phyloP scores from a whole-genome alignment of 2,329 filamentous ascomycete genomes.

The Pseudogymnoascus destructans region DNA sequence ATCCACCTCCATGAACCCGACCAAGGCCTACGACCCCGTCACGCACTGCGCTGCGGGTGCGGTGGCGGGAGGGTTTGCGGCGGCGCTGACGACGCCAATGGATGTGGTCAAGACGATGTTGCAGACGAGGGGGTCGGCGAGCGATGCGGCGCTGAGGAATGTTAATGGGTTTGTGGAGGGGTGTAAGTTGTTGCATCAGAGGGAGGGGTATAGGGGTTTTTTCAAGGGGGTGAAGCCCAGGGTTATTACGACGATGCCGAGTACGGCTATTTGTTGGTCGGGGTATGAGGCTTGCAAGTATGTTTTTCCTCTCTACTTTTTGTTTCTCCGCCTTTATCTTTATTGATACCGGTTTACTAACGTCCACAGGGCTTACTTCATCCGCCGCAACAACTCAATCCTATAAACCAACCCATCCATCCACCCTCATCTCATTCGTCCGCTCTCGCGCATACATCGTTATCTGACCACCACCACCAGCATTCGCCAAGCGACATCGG shows the following conservation, averaged over 20 bases:
- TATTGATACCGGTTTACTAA: constrained; percentile 11
- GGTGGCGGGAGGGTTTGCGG: constrained; percentile 83
- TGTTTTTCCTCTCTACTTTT: constrained; percentile 23
- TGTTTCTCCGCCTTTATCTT: not conserved
- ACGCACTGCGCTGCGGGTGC: constrained; percentile 91
- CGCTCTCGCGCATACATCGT: not conserved
- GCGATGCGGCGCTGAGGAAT: constrained; percentile 52
- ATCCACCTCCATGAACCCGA: constrained; percentile 83
- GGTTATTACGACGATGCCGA: constrained; percentile 93
- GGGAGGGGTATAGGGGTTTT: constrained; percentile 78
- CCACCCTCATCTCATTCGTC: too few relatives aligned
- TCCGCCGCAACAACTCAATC: constrained; percentile 36
- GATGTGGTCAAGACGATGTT: constrained; percentile 97
- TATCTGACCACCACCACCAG: not conserved
- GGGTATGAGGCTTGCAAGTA: constrained; percentile 58
- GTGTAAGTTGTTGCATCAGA: constrained; percentile 36
- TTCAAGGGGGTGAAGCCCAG: constrained; percentile 85
- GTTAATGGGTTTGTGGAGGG: constrained; percentile 25
- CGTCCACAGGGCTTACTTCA: constrained; percentile 42
- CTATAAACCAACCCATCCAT: constrained; percentile 16
- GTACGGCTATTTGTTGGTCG: constrained; percentile 98
- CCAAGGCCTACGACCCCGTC: constrained; percentile 74
- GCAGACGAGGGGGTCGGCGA: constrained; percentile 77
- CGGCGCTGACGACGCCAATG: constrained; percentile 86
- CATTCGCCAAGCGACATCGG: not conserved